Evolutionary conservation across 495 filamentous ascomycete genomes (phyloP).

Genomic region (Pseudoneurospora amorphoporcata): DNA sequence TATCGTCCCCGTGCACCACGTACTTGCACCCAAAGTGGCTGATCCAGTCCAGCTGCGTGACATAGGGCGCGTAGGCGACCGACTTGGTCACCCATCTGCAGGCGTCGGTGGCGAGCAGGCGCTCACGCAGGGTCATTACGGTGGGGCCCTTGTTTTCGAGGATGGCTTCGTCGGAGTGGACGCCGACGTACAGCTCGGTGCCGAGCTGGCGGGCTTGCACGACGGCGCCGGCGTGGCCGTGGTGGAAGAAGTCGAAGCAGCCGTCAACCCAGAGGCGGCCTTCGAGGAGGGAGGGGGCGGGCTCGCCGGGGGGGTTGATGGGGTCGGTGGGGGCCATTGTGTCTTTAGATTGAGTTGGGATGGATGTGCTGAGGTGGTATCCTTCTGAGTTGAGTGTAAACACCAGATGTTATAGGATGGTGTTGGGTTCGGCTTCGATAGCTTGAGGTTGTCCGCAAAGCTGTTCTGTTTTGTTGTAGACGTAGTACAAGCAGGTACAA

Average conservation of each 20-base stretch:
- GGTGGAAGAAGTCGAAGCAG: constrained; percentile 98
- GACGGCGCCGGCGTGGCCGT: constrained; percentile 95
- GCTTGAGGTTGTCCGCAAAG: background rate
- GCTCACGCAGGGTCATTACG: constrained; percentile 88
- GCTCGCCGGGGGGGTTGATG: constrained; percentile 21
- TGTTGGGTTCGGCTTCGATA: background rate
- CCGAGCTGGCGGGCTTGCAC: constrained; percentile 68
- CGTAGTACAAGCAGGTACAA: background rate
- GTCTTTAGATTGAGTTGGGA: background rate
- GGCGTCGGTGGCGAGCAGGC: constrained; percentile 79
- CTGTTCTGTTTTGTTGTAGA: background rate
- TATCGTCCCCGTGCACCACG: constrained; percentile 96
- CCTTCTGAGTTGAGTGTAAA: background rate
- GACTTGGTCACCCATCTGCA: constrained; percentile 87
- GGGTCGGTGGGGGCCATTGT: constrained; percentile 14
- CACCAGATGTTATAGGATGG: background rate
- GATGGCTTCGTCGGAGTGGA: constrained; percentile 92
- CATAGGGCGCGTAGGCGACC: constrained; percentile 83
- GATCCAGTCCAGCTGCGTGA: constrained; percentile 88
- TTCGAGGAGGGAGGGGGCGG: constrained; percentile 44
- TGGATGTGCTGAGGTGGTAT: background rate
- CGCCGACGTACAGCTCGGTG: constrained; percentile 75
- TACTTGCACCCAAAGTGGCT: constrained; percentile 87
- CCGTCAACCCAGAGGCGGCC: constrained; percentile 93
- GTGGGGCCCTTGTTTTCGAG: constrained; percentile 94